Evolutionary conservation across 805 yeast genomes (phyloP).

Genomic region (Candida boleticola): DNA sequence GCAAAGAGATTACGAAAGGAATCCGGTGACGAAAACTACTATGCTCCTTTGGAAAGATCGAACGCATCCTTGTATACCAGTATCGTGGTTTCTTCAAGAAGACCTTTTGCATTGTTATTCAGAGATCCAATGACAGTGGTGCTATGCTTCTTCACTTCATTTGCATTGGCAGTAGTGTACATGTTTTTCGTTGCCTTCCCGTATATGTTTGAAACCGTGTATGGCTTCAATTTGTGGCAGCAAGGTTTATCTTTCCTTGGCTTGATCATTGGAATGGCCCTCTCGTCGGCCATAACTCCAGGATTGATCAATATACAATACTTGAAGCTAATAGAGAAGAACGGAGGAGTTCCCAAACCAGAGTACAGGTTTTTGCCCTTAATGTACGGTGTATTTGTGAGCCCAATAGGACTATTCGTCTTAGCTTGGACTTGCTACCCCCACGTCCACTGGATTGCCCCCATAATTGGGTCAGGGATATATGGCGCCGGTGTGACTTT

Average conservation of each 20-base stretch:
- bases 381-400: conserved; percentile 62
- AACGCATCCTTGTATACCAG: conserved; percentile 15
- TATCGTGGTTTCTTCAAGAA: conserved; percentile 17
- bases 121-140: conserved; percentile 27
- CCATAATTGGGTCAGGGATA: conserved; percentile 40
- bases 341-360: conserved; percentile 54
- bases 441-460: conserved; percentile 67
- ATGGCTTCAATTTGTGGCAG: conserved; percentile 21
- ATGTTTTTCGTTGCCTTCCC: conserved; percentile 42
- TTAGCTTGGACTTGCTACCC: conserved; percentile 76
- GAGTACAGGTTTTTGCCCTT: conserved; percentile 75
- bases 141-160: conserved; percentile 40
- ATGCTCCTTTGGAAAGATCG: conserved; percentile 40
- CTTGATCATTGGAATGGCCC: conserved; percentile 34
- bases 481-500: conserved; percentile 44
- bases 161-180: conserved; percentile 44
- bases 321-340: conserved; percentile 29
- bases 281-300: conserved; percentile 28
- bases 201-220: conserved; percentile 39
- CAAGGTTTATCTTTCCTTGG: conserved; percentile 32
- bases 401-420: conserved; percentile 79
- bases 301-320: conserved; percentile 24
- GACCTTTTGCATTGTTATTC: conserved; percentile 25
- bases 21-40: conserved; percentile 35
- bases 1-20: conserved; percentile 24